These are phyloP conservation scores for Pseudocercospora fuligena DNA, from an alignment of 2,329 filamentous ascomycete genomes.

Conservation along the genomic window DNA sequence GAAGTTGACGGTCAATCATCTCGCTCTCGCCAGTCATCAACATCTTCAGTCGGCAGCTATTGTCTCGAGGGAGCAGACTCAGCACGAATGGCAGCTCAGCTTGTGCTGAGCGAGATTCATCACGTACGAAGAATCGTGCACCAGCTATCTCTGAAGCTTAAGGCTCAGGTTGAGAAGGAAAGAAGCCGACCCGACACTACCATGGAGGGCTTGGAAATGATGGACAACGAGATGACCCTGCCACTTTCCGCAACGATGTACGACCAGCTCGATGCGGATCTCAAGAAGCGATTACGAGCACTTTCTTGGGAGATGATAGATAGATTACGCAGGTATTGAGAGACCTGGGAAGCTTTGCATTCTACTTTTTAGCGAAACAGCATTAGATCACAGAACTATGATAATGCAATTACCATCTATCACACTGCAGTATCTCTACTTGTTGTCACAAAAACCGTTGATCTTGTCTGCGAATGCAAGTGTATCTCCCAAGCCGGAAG, in stretches of 20 bases:
- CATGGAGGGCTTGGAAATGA: not conserved
- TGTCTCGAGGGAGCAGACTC: slow-evolving; percentile 7
- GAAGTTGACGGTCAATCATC: not conserved
- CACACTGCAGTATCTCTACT: not conserved
- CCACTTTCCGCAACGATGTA: slow-evolving; percentile 3
- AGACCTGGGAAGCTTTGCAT: not conserved
- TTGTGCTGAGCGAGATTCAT: slow-evolving; percentile 9
- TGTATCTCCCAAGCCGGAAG: too few species aligned
- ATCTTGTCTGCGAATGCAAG: not conserved
- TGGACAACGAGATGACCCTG: not conserved
- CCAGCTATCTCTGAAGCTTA: slow-evolving; percentile 4
- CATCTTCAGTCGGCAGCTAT: slow-evolving; percentile 1
- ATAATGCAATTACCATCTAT: not conserved
- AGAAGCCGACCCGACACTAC: slow-evolving; percentile 4
- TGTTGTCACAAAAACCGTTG: not conserved
- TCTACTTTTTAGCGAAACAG: not conserved
- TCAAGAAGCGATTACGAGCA: slow-evolving; percentile 9
- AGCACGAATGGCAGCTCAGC: slow-evolving; percentile 11
- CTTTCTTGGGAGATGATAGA: slow-evolving; percentile 12
- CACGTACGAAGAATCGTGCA: slow-evolving; percentile 5
- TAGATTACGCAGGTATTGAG: slow-evolving; percentile 7
- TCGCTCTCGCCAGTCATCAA: slow-evolving; percentile 1
- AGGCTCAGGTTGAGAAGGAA: slow-evolving; percentile 4
- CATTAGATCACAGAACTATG: not conserved
- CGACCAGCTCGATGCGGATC: slow-evolving; percentile 6